phyloP scores from a whole-genome alignment of 164 flowering plant genomes.

The Brasenia schreberi region DNA sequence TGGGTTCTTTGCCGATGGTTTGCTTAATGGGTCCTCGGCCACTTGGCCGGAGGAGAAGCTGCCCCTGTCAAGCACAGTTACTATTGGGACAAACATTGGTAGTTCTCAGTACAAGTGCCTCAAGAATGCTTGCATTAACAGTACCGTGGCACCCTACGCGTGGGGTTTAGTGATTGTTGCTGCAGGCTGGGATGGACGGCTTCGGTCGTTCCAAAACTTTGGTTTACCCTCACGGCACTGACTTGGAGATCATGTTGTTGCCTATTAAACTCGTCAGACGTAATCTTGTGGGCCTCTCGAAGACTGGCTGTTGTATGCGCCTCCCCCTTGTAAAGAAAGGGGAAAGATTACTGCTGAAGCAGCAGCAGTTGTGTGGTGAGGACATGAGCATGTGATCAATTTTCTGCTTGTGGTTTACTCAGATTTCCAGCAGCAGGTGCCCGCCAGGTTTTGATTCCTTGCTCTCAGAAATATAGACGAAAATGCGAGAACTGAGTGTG shows the following conservation, averaged over 20 bases:
- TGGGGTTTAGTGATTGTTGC: slow-evolving; percentile 87
- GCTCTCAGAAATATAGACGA: neutral
- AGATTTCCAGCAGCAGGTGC: neutral
- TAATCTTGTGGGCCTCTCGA: neutral
- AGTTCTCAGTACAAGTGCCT: slow-evolving; percentile 46
- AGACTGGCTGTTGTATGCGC: neutral
- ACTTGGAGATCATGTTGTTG: slow-evolving; percentile 3
- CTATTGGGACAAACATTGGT: slow-evolving; percentile 9
- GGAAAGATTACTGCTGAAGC: neutral
- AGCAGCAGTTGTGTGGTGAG: neutral
- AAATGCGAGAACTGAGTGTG: neutral
- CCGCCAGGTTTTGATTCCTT: neutral
- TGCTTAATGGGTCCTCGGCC: slow-evolving; percentile 36
- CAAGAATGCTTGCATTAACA: slow-evolving; percentile 43
- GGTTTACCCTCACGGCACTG: slow-evolving; percentile 62
- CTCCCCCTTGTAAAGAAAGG: neutral
- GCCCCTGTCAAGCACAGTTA: slow-evolving; percentile 7
- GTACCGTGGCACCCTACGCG: slow-evolving; percentile 31
- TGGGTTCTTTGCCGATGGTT: slow-evolving; percentile 35
- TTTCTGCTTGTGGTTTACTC: neutral
- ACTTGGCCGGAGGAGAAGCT: slow-evolving; percentile 92
- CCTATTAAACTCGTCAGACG: neutral
- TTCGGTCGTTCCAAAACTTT: slow-evolving; percentile 60
- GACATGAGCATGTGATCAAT: neutral
- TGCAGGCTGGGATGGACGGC: slow-evolving; percentile 83